These are phyloP conservation scores for Boeremia exigua DNA, from an alignment of 2,329 filamentous ascomycete species.

Conservation along the genomic window DNA sequence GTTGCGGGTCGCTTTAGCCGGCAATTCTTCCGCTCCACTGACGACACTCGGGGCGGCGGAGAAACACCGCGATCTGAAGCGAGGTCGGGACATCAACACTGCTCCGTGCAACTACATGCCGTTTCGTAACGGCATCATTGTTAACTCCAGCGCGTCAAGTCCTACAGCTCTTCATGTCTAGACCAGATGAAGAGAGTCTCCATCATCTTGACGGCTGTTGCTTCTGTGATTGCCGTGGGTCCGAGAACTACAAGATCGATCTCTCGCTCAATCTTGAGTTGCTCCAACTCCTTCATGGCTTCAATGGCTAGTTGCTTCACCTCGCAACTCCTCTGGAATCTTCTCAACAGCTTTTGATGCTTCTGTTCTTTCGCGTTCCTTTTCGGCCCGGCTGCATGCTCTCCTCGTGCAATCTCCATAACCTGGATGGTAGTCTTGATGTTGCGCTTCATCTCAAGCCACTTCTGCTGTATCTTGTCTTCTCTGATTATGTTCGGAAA, in stretches of 20 bases:
- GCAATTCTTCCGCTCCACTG: conserved; percentile 38
- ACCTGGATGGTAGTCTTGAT: not conserved
- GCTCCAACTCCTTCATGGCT: not conserved
- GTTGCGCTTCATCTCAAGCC: not conserved
- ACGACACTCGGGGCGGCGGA: conserved; percentile 9
- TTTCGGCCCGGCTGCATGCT: not conserved
- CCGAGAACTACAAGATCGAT: not conserved
- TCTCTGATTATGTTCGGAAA: not conserved
- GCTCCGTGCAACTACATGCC: not conserved
- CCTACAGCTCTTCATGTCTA: not conserved
- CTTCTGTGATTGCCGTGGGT: not conserved
- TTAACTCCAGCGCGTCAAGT: not conserved
- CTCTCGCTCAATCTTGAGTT: not conserved
- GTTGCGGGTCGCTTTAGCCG: conserved; percentile 38
- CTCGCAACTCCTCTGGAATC: not conserved
- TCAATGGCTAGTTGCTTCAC: not conserved
- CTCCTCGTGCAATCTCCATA: not conserved
- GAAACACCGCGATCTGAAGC: not conserved
- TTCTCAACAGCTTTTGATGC: not conserved
- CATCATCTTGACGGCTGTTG: not conserved
- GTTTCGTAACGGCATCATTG: not conserved
- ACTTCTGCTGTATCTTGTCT: not conserved
- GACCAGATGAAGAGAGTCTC: not conserved
- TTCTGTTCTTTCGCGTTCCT: not conserved
- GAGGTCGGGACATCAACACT: not conserved